These are phyloP conservation scores for Tuber brumale DNA, from an alignment of 495 filamentous ascomycete genomes.

Conservation along the genomic window DNA sequence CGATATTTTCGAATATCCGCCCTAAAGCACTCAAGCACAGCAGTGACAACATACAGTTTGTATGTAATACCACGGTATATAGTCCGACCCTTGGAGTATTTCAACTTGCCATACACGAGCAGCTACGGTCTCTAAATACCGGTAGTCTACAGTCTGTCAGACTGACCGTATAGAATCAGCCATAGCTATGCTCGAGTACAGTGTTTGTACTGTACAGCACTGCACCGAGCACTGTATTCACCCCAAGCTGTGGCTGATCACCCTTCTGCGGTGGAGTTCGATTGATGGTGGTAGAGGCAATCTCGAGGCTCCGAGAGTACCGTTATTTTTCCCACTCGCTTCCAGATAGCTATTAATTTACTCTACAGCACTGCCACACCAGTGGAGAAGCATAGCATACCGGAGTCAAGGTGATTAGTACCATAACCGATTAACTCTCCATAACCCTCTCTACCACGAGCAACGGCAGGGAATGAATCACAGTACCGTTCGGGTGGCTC, in stretches of 20 bases:
- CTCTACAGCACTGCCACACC: neutral
- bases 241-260: too few species aligned
- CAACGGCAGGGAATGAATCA: neutral
- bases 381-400: neutral
- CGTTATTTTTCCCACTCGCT: neutral
- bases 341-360: neutral
- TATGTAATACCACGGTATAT: neutral
- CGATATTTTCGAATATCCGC: neutral
- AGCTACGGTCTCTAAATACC: too few species aligned
- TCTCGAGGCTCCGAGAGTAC: neutral
- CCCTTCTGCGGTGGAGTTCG: neutral
- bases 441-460: neutral
- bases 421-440: neutral
- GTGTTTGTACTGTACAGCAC: too few species aligned
- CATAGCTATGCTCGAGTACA: neutral
- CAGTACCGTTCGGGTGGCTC: neutral
- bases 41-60: neutral
- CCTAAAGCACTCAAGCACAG: neutral
- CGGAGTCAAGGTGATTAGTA: neutral
- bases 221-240: too few species aligned
- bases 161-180: neutral
- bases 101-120: neutral
- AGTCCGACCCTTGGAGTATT: neutral
- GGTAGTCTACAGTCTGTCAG: neutral
- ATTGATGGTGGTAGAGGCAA: neutral